phyloP scores from a whole-genome alignment of 495 filamentous ascomycete species.

The Cenococcum geophilum region DNA sequence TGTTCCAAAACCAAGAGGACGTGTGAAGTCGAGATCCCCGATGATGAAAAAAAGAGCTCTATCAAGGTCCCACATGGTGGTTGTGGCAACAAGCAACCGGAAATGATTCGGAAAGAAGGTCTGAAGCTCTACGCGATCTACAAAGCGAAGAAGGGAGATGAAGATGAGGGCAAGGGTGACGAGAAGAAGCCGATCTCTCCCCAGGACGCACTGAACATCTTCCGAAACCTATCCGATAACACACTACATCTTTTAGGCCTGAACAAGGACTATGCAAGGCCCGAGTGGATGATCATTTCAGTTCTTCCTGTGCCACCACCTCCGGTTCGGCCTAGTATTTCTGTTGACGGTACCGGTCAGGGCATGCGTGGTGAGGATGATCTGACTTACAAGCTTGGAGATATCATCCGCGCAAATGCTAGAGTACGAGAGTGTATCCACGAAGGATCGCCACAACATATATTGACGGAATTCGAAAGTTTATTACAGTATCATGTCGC shows the following conservation, averaged over 20 bases:
- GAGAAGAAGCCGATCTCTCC: conserved; percentile 86
- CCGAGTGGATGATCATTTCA: conserved; percentile 97
- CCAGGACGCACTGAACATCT: conserved; percentile 72
- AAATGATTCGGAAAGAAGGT: conserved; percentile 71
- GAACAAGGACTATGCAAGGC: conserved; percentile 86
- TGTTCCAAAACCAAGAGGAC: conserved; percentile 78
- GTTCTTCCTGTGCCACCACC: conserved; percentile 93
- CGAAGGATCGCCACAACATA: conserved; percentile 84
- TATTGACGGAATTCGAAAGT: conserved; percentile 80
- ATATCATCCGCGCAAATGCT: conserved; percentile 95
- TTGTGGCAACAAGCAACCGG: conserved; percentile 85
- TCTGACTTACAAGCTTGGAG: conserved; percentile 95
- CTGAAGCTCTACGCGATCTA: conserved; percentile 74
- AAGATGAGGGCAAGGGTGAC: conserved; percentile 56
- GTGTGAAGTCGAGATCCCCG: conserved; percentile 66
- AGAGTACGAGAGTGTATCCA: conserved; percentile 83
- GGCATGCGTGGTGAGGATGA: conserved; percentile 94
- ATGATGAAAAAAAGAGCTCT: conserved; percentile 51
- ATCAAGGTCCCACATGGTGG: conserved; percentile 63
- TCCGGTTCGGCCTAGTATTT: conserved; percentile 91
- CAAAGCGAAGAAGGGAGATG: conserved; percentile 70
- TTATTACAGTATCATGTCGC: conserved; percentile 97
- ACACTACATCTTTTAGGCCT: conserved; percentile 83
- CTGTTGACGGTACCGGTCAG: conserved; percentile 80
- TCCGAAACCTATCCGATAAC: conserved; percentile 70